A percentile compares a stretch with the other conserved stretches of the same genome.
Conservation (phyloP, 106 monocot species). For the Allium cepa region DNA sequence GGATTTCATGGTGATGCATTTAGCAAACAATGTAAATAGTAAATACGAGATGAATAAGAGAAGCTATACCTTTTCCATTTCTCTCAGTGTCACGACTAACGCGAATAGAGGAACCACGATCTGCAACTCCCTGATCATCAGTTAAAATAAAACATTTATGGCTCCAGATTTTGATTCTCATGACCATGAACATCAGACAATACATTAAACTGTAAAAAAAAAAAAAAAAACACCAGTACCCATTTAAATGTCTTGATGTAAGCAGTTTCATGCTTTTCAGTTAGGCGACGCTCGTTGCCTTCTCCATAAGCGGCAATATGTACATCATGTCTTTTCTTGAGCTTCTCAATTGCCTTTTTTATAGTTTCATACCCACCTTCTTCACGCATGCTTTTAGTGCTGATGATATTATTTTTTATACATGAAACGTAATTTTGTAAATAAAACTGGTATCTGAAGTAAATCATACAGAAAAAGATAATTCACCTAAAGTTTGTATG, state of each 20-base stretch:
- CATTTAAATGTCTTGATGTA: conserved; percentile 58
- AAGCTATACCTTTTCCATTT: conserved; percentile 34
- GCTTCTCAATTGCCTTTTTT: conserved; percentile 67
- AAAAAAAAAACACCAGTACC: conserved; percentile 12
- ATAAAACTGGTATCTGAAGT: no score
- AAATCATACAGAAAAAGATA: background rate
- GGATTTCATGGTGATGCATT: no score
- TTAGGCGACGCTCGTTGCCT: conserved; percentile 54
- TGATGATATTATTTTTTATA: background rate
- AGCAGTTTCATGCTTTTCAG: conserved; percentile 64
- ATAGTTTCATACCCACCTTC: conserved; percentile 53
- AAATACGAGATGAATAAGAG: background rate
- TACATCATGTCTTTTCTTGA: conserved; percentile 45
- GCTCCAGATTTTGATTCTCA: no score
- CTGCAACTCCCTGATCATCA: conserved; percentile 33
- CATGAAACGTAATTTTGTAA: background rate
- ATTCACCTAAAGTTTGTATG: conserved; percentile 71
- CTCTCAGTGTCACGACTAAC: conserved; percentile 53
- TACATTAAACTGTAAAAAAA: background rate
- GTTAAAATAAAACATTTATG: no score
- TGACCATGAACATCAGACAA: no score
- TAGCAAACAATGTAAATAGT: no score
- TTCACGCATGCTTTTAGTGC: conserved; percentile 57
- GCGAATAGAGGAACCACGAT: conserved; percentile 43
- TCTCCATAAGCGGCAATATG: conserved; percentile 66